phyloP scores from a whole-genome alignment of 345 rosid species.

The Populus davidiana region DNA sequence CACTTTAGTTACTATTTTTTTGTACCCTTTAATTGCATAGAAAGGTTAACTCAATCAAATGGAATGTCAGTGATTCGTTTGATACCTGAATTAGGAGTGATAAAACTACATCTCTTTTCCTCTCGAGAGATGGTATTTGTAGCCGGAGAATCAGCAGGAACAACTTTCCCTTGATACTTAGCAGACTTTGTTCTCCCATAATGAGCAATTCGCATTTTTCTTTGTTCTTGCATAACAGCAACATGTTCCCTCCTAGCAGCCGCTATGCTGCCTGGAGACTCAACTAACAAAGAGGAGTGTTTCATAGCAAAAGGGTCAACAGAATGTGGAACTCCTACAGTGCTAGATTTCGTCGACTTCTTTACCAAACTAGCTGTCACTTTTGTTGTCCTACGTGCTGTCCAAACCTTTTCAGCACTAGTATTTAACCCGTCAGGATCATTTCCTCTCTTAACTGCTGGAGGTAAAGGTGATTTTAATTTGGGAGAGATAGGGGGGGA shows the following conservation, averaged over 20 bases:
- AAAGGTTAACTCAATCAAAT: neutral
- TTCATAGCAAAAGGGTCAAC: slow-evolving; percentile 2
- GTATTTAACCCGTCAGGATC: slow-evolving; percentile 22
- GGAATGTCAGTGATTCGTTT: neutral
- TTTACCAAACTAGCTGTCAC: slow-evolving; percentile 16
- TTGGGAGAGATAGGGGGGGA: slow-evolving; percentile 65
- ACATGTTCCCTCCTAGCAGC: slow-evolving; percentile 68
- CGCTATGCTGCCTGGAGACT: slow-evolving; percentile 64
- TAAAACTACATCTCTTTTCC: slow-evolving; percentile 63
- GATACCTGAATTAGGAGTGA: slow-evolving; percentile 63
- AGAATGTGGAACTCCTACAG: neutral
- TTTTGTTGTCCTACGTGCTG: slow-evolving; percentile 18
- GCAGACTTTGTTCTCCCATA: slow-evolving; percentile 60
- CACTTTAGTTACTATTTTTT: neutral
- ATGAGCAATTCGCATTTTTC: slow-evolving; percentile 57
- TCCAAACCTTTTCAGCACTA: slow-evolving; percentile 30
- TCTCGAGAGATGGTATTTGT: slow-evolving; percentile 8
- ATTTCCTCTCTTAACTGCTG: slow-evolving; percentile 26
- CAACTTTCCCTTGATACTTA: slow-evolving; percentile 25
- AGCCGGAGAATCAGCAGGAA: slow-evolving; percentile 23
- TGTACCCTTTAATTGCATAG: neutral
- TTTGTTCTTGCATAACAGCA: slow-evolving; percentile 56
- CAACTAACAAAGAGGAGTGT: slow-evolving; percentile 24
- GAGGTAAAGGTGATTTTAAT: slow-evolving; percentile 36
- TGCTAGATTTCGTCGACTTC: slow-evolving; percentile 11